These are phyloP conservation scores for Dendryphion nanum DNA, from an alignment of 2,329 filamentous ascomycete species.

Conservation along the genomic window DNA sequence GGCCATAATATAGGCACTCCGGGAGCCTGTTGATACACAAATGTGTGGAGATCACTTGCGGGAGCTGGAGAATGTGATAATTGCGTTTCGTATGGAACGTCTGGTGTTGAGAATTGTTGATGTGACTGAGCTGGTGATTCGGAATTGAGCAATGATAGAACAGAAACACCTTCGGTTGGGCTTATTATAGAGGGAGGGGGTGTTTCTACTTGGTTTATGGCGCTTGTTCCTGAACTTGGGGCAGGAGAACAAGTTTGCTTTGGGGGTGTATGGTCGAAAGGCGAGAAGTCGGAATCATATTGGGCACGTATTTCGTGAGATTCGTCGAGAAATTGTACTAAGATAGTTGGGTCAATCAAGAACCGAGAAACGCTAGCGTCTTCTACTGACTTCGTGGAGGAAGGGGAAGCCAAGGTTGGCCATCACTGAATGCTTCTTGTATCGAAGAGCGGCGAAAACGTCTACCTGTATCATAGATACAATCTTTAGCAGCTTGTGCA, in stretches of 20 bases:
- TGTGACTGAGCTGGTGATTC: constrained; percentile 26
- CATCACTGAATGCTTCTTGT: constrained; percentile 28
- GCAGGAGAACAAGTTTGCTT: too few relatives aligned
- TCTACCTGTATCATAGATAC: constrained; percentile 35
- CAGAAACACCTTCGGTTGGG: constrained; percentile 31
- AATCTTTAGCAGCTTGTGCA: constrained; percentile 30
- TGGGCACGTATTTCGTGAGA: constrained; percentile 33
- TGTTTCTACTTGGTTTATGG: constrained; percentile 13
- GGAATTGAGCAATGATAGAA: constrained; percentile 33
- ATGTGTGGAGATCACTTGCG: constrained; percentile 14
- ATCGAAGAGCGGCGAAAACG: constrained; percentile 36
- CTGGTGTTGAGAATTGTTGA: constrained; percentile 1
- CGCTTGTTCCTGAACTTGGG: constrained; percentile 3
- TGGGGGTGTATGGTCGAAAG: constrained; percentile 13
- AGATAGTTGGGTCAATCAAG: constrained; percentile 10
- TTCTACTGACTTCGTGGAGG: constrained; percentile 36
- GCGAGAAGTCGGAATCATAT: constrained; percentile 20
- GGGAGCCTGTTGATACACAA: constrained; percentile 30
- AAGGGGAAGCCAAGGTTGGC: constrained; percentile 35
- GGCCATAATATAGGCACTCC: constrained; percentile 34
- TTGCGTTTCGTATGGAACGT: neutral
- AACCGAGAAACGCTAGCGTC: too few relatives aligned
- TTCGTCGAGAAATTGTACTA: constrained; percentile 39
- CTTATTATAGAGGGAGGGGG: constrained; percentile 17
- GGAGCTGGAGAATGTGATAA: constrained; percentile 4